Evolutionary conservation across 306 rosid species (phyloP).

Genomic region (Luffa aegyptiaca): DNA sequence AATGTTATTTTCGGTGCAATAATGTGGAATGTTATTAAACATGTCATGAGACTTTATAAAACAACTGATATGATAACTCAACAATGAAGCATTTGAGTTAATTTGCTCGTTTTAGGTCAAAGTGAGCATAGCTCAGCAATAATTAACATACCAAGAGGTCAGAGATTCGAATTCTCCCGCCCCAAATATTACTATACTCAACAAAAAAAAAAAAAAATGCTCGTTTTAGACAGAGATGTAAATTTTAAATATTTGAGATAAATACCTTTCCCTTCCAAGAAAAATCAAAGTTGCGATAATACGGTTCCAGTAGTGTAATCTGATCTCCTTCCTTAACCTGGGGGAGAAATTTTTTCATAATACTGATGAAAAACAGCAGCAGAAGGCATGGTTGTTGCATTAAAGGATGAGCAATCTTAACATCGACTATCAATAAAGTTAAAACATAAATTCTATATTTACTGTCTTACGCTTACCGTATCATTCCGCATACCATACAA

Average conservation of each 20-base stretch:
- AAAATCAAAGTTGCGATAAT: conserved; percentile 34
- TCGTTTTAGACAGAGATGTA: not conserved
- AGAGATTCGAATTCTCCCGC: too few species aligned
- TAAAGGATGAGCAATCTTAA: not conserved
- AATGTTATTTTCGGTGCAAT: not conserved
- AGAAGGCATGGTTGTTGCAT: not conserved
- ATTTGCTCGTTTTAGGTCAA: not conserved
- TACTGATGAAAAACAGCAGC: not conserved
- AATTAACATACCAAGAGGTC: too few species aligned
- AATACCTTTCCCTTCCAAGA: conserved; percentile 77
- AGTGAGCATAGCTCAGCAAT: too few species aligned
- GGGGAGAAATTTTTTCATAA: conserved; percentile 6
- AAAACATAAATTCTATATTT: not conserved
- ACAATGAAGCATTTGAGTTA: not conserved
- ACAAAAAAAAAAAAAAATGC: too few species aligned
- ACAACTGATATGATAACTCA: not conserved
- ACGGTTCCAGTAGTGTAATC: conserved; percentile 61
- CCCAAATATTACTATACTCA: too few species aligned
- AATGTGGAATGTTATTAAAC: not conserved
- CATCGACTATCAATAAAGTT: not conserved
- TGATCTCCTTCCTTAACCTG: conserved; percentile 97
- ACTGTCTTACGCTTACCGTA: conserved; percentile 44
- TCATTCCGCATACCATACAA: conserved; percentile 66
- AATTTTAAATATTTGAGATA: not conserved
- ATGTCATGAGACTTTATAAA: not conserved